phyloP scores from a whole-genome alignment of 805 yeast species.

The Hanseniaspora hatyaiensis region DNA sequence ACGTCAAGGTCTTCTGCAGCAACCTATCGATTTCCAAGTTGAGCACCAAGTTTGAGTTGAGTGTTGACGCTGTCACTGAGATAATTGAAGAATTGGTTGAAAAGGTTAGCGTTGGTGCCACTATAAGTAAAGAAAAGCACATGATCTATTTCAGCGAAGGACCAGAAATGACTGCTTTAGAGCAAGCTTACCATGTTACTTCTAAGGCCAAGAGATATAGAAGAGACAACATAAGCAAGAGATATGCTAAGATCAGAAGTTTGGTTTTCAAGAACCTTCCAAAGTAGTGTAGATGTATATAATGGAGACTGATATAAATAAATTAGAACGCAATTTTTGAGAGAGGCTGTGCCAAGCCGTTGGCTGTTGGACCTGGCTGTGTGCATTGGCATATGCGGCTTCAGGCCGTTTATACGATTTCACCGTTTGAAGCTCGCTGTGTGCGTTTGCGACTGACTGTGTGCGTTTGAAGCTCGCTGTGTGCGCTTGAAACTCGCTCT shows the following conservation, averaged over 20 bases:
- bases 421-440: no score
- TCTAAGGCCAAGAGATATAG: conserved; percentile 28
- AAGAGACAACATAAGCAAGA: conserved; percentile 7
- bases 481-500: no score
- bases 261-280: conserved; percentile 1
- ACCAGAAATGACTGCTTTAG: conserved; percentile 71
- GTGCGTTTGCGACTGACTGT: no score
- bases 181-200: conserved; percentile 73
- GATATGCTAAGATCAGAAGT: neutral
- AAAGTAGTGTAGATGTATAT: neutral
- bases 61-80: conserved; percentile 44
- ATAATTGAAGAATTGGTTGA: conserved; percentile 66
- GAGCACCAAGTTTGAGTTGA: conserved; percentile 53
- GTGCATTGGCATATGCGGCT: no score
- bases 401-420: no score
- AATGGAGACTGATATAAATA: no score
- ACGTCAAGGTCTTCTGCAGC: conserved; percentile 64
- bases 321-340: no score
- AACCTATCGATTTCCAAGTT: conserved; percentile 61
- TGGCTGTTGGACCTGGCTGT: no score
- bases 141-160: conserved; percentile 60
- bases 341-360: no score
- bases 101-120: conserved; percentile 63
- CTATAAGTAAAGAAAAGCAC: conserved; percentile 49
- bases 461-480: no score